Percentiles rank a stretch among this genome's conserved stretches.
phyloP scores from a whole-genome alignment of 306 rosid genomes.

The Calophaca sinica region DNA sequence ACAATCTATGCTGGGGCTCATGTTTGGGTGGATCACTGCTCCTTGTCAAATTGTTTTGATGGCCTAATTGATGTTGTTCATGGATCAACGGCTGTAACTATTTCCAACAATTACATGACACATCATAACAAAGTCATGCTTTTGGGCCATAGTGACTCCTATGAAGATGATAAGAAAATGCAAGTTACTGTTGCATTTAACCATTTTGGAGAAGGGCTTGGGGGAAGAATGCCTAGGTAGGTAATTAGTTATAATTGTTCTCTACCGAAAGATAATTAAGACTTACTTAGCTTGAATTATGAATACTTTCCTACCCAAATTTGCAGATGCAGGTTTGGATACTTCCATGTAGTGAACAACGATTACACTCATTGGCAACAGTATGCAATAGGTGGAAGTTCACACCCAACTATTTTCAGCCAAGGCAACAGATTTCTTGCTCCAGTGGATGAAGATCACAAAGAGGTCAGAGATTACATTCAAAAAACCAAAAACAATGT shows the following conservation, averaged over 20 bases:
- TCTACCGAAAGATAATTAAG: not conserved
- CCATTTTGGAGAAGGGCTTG: slow-evolving; percentile 91
- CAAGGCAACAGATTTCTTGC: slow-evolving; percentile 92
- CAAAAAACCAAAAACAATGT: not conserved
- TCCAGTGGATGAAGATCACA: slow-evolving; percentile 59
- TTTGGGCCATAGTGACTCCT: slow-evolving; percentile 84
- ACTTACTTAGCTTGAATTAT: not conserved
- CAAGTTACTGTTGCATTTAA: slow-evolving; percentile 76
- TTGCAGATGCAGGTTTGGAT: slow-evolving; percentile 81
- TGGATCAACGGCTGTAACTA: slow-evolving; percentile 63
- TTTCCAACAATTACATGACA: slow-evolving; percentile 80
- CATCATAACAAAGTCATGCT: slow-evolving; percentile 90
- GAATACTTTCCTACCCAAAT: not conserved
- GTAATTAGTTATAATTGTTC: not conserved
- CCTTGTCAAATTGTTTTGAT: slow-evolving; percentile 70
- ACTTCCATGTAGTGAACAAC: slow-evolving; percentile 90
- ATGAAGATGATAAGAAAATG: slow-evolving; percentile 61
- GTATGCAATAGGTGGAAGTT: slow-evolving; percentile 97
- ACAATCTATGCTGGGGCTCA: slow-evolving; percentile 66
- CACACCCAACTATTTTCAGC: slow-evolving; percentile 82
- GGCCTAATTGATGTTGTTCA: slow-evolving; percentile 76
- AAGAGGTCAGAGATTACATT: slow-evolving; percentile 62
- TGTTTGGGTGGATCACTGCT: slow-evolving; percentile 83
- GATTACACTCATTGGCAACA: slow-evolving; percentile 86
- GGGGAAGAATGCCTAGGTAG: slow-evolving; percentile 71